These are phyloP conservation scores for Casaregolazyma suthepensis DNA, from an alignment of 1,139 yeast genomes.

Conservation along the genomic window DNA sequence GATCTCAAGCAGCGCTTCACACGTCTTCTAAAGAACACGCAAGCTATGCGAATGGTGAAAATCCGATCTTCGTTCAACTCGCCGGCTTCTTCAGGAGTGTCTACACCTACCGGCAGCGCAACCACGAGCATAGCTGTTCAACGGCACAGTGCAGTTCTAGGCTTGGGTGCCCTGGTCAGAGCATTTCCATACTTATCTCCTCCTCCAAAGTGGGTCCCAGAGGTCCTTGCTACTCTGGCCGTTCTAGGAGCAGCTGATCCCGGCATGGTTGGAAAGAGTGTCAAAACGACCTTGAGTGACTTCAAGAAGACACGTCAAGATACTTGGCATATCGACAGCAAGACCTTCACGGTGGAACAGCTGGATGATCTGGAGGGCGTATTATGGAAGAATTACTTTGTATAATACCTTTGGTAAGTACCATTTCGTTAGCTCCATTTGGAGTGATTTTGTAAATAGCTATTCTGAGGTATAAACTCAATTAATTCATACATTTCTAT, in stretches of 20 bases:
- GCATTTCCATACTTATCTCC: constrained; percentile 93
- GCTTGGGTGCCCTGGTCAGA: constrained; percentile 79
- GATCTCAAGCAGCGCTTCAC: constrained; percentile 36
- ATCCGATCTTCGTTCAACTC: constrained; percentile 12
- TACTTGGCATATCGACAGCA: constrained; percentile 90
- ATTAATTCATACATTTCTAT: not conserved
- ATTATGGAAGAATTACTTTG: constrained; percentile 86
- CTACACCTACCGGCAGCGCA: constrained; percentile 18
- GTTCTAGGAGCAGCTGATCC: constrained; percentile 59
- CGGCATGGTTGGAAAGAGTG: constrained; percentile 79
- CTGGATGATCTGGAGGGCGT: constrained; percentile 93
- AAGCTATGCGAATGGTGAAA: constrained; percentile 16
- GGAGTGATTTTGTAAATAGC: not conserved
- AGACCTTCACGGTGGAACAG: constrained; percentile 69
- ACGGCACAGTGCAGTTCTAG: constrained; percentile 84
- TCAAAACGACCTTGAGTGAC: constrained; percentile 72
- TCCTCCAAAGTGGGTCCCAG: constrained; percentile 87
- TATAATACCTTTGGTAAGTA: constrained; percentile 33
- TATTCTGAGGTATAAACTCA: not conserved
- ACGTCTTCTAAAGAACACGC: constrained; percentile 30
- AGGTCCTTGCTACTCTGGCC: constrained; percentile 62
- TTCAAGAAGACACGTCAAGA: constrained; percentile 93
- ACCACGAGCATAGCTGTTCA: constrained; percentile 33
- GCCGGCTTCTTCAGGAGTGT: constrained; percentile 18
- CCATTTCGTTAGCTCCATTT: not conserved